These are phyloP conservation scores for Mimosa bimucronata DNA, from an alignment of 306 rosid genomes.

Conservation along the genomic window DNA sequence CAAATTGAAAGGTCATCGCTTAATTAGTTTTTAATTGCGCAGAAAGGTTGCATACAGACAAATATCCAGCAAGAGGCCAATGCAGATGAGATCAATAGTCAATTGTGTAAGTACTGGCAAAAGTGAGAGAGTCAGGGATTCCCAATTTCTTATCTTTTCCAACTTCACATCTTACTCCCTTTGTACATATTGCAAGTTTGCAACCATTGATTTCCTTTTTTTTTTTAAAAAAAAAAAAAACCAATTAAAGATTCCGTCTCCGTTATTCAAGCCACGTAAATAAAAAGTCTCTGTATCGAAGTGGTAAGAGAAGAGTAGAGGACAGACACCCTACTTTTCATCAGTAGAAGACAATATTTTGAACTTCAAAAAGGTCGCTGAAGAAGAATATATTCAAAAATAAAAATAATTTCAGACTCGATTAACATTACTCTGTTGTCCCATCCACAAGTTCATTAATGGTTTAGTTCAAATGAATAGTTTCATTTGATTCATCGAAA, in stretches of 20 bases:
- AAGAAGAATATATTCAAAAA: neutral
- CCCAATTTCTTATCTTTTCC: conserved; percentile 18
- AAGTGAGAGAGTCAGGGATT: conserved; percentile 41
- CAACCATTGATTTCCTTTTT: conserved; percentile 21
- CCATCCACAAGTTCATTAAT: no score
- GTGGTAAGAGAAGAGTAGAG: neutral
- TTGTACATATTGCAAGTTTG: neutral
- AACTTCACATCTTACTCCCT: neutral
- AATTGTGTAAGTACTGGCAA: neutral
- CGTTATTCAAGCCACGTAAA: conserved; percentile 2
- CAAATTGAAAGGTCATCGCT: neutral
- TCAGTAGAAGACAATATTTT: neutral
- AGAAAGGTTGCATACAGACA: conserved; percentile 35
- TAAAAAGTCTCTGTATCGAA: neutral
- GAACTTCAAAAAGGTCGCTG: neutral
- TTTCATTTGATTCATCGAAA: neutral
- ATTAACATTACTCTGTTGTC: neutral
- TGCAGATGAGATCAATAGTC: neutral
- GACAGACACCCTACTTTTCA: neutral
- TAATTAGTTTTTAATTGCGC: conserved; percentile 22
- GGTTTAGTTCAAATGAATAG: neutral
- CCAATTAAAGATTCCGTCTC: neutral
- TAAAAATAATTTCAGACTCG: neutral
- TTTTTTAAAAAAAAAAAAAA: no score
- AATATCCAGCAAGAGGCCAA: conserved; percentile 19